A percentile compares a stretch with the other conserved stretches of the same genome.
phyloP scores from a whole-genome alignment of 257 asterid species.

The Solanum tarijense region DNA sequence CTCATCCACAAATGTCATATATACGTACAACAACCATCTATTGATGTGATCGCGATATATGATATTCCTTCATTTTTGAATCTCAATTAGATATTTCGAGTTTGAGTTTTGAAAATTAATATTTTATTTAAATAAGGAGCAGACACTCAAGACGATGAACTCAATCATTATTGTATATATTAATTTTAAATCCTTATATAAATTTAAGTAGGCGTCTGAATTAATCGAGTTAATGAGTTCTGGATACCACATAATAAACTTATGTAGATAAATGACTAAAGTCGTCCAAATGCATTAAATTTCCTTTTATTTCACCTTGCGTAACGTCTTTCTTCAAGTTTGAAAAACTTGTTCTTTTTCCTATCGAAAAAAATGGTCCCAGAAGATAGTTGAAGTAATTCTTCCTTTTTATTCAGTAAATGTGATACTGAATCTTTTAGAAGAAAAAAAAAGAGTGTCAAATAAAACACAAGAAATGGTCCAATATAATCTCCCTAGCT shows the following conservation, averaged over 20 bases:
- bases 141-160: not conserved
- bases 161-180: not conserved
- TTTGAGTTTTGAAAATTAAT: too few species aligned
- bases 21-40: not conserved
- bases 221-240: not conserved
- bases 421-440: not conserved
- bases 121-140: too few species aligned
- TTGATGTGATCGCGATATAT: too few species aligned
- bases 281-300: not conserved
- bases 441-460: conserved; percentile 10
- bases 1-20: not conserved
- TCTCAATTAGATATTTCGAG: too few species aligned
- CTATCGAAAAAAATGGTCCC: not conserved
- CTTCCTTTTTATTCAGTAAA: not conserved
- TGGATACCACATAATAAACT: not conserved
- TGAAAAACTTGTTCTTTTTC: not conserved
- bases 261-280: not conserved
- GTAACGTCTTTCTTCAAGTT: not conserved
- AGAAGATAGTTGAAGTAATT: not conserved
- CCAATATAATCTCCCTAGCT: not conserved
- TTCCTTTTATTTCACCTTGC: not conserved
- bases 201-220: not conserved
- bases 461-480: not conserved
- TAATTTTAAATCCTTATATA: not conserved
- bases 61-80: too few species aligned